Conservation (phyloP, 2,329 filamentous ascomycete genomes). For the Curvularia spicifera region DNA sequence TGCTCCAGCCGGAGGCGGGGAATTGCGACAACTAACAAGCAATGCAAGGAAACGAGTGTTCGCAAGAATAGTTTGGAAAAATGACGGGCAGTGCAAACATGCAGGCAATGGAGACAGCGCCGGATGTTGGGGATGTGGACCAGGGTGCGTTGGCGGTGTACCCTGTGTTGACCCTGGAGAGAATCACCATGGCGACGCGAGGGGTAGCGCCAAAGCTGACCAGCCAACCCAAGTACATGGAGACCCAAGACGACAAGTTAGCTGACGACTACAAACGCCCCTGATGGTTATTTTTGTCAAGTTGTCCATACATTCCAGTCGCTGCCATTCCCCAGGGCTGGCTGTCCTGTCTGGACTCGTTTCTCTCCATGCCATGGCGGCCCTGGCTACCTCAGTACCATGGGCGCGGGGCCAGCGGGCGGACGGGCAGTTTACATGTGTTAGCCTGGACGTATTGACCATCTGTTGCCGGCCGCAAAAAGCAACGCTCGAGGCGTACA, state of each 20-base stretch:
- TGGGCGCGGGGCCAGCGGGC: conserved; percentile 7
- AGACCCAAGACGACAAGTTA: conserved; percentile 2
- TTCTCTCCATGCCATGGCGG: not conserved
- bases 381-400: not conserved
- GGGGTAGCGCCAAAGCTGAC: conserved; percentile 26
- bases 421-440: not conserved
- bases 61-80: conserved; percentile 23
- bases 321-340: not conserved
- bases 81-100: conserved; percentile 25
- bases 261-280: not conserved
- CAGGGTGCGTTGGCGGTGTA: conserved; percentile 26
- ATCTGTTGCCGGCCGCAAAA: not conserved
- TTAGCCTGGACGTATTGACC: not conserved
- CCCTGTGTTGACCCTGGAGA: conserved; percentile 29
- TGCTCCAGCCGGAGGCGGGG: conserved; percentile 32
- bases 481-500: not conserved
- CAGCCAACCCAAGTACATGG: conserved; percentile 11
- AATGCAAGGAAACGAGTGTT: conserved; percentile 24
- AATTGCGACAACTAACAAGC: conserved; percentile 16
- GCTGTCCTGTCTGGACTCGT: not conserved
- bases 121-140: conserved; percentile 34
- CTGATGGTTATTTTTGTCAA: not conserved
- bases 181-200: conserved; percentile 35
- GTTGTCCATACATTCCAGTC: not conserved
- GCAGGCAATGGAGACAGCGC: conserved; percentile 30